phyloP scores from a whole-genome alignment of 2,329 filamentous ascomycete species.

The Ophiostoma ulmi region DNA sequence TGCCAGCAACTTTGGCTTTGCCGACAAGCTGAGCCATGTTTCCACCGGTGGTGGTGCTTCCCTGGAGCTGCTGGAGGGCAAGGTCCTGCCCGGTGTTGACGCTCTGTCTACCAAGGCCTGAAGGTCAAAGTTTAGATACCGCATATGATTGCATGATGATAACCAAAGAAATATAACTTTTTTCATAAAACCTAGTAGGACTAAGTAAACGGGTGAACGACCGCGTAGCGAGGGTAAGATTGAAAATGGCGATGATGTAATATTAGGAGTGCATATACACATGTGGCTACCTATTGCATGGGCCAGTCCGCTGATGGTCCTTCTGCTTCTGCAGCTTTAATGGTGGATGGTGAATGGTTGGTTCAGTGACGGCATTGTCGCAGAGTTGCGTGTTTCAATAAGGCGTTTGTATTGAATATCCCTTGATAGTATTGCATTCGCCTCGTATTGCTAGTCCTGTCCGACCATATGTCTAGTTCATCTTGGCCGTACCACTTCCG shows the following conservation, averaged over 20 bases:
- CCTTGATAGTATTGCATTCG: neutral
- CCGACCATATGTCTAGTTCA: constrained; percentile 15
- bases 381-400: neutral
- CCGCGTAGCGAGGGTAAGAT: no score
- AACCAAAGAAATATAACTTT: neutral
- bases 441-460: neutral
- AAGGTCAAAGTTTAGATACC: neutral
- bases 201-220: no score
- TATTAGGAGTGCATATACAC: no score
- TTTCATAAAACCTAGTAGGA: no score
- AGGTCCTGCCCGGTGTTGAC: constrained; percentile 88
- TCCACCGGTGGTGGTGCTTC: constrained; percentile 94
- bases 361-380: no score
- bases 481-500: neutral
- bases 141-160: constrained; percentile 5
- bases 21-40: constrained; percentile 97
- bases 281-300: no score
- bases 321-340: neutral
- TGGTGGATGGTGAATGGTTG: neutral
- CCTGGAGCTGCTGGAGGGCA: constrained; percentile 94
- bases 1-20: constrained; percentile 91
- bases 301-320: no score
- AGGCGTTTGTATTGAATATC: neutral
- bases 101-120: constrained; percentile 70
- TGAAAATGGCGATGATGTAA: no score